Conservation (phyloP, 441 rosid genomes). For the Brassica balearica region DNA sequence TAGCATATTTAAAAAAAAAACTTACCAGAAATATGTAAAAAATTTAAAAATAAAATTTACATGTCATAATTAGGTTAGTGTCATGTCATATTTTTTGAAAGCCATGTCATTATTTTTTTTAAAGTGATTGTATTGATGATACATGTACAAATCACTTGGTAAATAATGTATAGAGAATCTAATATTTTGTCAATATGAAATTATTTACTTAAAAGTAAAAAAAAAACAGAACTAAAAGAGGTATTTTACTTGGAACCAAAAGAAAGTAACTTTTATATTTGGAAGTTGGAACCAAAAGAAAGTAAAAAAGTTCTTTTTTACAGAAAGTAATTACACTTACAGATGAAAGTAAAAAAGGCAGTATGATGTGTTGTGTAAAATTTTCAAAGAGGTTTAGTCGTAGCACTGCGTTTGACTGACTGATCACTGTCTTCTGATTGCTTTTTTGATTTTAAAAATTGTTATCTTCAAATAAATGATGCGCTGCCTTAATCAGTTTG, state of each 20-base stretch:
- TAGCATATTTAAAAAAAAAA: no score
- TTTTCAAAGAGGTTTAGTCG: conserved; percentile 35
- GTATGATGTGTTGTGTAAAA: conserved; percentile 8
- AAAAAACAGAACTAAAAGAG: background rate
- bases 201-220: no score
- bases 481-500: conserved; percentile 13
- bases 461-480: background rate
- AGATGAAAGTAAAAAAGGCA: conserved; percentile 33
- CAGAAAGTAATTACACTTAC: conserved; percentile 38
- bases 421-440: conserved; percentile 35
- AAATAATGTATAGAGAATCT: no score
- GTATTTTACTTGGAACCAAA: conserved; percentile 4
- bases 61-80: no score
- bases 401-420: conserved; percentile 43
- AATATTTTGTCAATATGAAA: background rate
- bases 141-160: no score
- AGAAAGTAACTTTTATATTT: conserved; percentile 23
- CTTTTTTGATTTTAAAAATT: background rate
- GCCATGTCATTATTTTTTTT: no score
- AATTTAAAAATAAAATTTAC: no score
- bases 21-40: no score
- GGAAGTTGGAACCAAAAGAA: conserved; percentile 21
- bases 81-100: no score
- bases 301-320: conserved; percentile 29
- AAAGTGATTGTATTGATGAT: no score